These are phyloP conservation scores for Caloboletus inedulis DNA, from an alignment of 1,284 basidiomycete genomes.

Conservation along the genomic window DNA sequence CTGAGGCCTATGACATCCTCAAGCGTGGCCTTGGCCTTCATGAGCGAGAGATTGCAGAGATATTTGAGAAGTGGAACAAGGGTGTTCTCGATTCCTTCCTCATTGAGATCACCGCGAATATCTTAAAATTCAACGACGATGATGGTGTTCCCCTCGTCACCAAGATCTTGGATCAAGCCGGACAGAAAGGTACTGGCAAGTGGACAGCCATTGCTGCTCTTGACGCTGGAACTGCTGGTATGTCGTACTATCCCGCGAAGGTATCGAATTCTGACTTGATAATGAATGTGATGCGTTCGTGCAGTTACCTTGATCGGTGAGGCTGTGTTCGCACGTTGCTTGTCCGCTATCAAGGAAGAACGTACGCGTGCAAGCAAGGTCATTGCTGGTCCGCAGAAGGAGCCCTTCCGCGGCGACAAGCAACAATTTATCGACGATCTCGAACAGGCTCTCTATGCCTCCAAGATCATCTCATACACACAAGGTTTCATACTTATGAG, in stretches of 20 bases:
- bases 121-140: slow-evolving; percentile 94
- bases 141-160: slow-evolving; percentile 88
- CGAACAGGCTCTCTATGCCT: slow-evolving; percentile 98
- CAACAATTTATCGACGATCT: slow-evolving; percentile 98
- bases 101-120: slow-evolving; percentile 96
- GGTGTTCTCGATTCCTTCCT: slow-evolving; percentile 99
- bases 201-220: slow-evolving; percentile 99
- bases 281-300: slow-evolving; percentile 15
- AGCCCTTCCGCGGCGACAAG: slow-evolving; percentile 97
- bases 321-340: slow-evolving; percentile 98
- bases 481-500: slow-evolving; percentile 99
- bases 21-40: slow-evolving; percentile 89
- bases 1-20: slow-evolving; percentile 98
- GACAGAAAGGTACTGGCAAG: slow-evolving; percentile 99
- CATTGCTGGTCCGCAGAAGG: slow-evolving; percentile 86
- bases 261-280: slow-evolving; percentile 8
- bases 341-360: slow-evolving; percentile 98
- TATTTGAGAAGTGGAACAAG: slow-evolving; percentile 94
- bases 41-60: slow-evolving; percentile 86
- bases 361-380: slow-evolving; percentile 90
- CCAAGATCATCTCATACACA: slow-evolving; percentile 99
- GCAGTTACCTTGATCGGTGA: slow-evolving; percentile 97
- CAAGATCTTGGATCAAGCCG: slow-evolving; percentile 95
- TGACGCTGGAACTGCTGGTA: slow-evolving; percentile 88
- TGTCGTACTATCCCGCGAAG: slow-evolving; percentile 24